phyloP scores from a whole-genome alignment of 768 basidiomycete genomes.

The Kwoniella sp. region DNA sequence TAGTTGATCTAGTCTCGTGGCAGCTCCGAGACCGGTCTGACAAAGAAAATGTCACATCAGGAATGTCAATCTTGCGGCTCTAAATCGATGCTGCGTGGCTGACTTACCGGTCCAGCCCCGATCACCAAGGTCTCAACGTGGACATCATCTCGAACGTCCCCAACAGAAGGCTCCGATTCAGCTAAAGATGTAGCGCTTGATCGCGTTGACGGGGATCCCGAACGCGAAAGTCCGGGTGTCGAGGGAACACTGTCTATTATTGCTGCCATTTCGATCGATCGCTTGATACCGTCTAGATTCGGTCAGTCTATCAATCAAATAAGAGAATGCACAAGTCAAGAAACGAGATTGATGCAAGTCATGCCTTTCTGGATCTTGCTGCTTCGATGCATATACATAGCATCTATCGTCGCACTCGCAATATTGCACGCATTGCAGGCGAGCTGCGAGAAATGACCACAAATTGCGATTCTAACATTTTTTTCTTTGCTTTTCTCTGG shows the following conservation, averaged over 20 bases:
- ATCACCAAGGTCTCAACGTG: conserved; percentile 53
- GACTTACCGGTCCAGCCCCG: conserved; percentile 55
- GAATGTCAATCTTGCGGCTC: not conserved
- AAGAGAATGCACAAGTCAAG: not conserved
- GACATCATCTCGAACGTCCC: not conserved
- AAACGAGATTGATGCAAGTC: no score
- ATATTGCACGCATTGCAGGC: no score
- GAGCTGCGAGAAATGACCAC: no score
- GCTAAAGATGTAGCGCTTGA: not conserved
- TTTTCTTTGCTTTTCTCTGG: no score
- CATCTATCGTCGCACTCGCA: no score
- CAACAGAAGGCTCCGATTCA: not conserved
- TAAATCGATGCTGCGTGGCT: no score
- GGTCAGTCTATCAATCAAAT: not conserved
- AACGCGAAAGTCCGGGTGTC: not conserved
- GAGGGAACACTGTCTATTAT: not conserved
- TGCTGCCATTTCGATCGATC: not conserved
- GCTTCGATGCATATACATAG: no score
- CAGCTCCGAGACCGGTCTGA: conserved; percentile 57
- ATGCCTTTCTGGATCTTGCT: no score
- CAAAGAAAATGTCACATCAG: not conserved
- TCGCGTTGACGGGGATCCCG: not conserved
- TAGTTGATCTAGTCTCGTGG: conserved; percentile 57
- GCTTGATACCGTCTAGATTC: not conserved
- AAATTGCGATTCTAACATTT: no score